These are phyloP conservation scores for Trichoderma endophyticum DNA, from an alignment of 2,329 filamentous ascomycete genomes.

Conservation along the genomic window DNA sequence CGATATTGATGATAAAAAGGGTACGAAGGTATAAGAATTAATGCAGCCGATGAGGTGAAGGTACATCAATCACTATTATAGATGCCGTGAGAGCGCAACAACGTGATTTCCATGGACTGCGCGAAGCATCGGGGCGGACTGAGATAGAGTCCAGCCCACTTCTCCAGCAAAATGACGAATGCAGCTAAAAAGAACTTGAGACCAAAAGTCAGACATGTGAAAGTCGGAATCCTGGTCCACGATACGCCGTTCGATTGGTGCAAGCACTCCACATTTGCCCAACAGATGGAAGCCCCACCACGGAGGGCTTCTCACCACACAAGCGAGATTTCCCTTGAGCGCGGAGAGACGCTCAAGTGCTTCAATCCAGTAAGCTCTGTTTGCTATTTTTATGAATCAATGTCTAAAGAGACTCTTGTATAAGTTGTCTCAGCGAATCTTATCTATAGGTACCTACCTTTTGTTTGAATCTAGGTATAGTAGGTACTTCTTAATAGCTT, in stretches of 20 bases:
- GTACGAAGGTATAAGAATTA: not conserved
- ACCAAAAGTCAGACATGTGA: slow-evolving; percentile 13
- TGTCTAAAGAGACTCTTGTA: not conserved
- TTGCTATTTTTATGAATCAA: not conserved
- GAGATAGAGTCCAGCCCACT: not conserved
- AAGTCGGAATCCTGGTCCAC: not conserved
- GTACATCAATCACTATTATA: not conserved
- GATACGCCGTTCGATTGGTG: not conserved
- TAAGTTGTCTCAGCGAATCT: not conserved
- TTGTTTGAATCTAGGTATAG: not conserved
- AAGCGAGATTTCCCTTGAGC: slow-evolving; percentile 8
- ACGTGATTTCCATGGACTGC: not conserved
- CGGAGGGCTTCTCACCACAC: slow-evolving; percentile 2
- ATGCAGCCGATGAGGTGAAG: not conserved
- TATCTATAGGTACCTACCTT: not conserved
- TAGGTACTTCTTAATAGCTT: not conserved
- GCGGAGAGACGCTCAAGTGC: not conserved
- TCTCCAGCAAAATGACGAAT: slow-evolving; percentile 15
- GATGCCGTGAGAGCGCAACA: not conserved
- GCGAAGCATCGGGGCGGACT: not conserved
- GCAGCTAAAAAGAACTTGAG: not conserved
- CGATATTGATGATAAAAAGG: not conserved
- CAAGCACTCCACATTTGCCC: not conserved
- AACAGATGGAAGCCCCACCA: slow-evolving; percentile 10
- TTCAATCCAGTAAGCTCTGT: not conserved